phyloP scores from a whole-genome alignment of 768 basidiomycete genomes.

The Galerina marginata region DNA sequence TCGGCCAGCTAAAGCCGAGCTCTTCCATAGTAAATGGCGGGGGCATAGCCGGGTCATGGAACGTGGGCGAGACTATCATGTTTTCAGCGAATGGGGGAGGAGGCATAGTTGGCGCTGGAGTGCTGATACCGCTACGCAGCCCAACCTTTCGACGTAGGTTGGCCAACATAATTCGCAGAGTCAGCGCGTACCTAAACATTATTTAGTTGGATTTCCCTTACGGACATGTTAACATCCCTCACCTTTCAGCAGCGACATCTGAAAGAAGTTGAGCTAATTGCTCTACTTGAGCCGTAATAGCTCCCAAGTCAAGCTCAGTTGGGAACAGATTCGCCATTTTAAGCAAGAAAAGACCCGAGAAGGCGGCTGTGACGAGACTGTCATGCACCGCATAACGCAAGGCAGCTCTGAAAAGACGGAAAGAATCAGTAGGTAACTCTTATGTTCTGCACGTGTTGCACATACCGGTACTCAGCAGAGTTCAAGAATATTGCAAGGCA shows the following conservation, averaged over 20 bases:
- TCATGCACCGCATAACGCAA: conserved; percentile 93
- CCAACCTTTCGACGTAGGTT: conserved; percentile 90
- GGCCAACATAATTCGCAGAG: conserved; percentile 91
- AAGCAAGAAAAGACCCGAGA: conserved; percentile 88
- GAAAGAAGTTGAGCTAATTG: conserved; percentile 89
- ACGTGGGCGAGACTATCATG: conserved; percentile 62
- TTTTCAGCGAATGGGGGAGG: conserved; percentile 59
- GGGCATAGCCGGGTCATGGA: conserved; percentile 55
- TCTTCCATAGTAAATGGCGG: conserved; percentile 86
- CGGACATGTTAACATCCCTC: conserved; percentile 16
- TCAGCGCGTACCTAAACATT: conserved; percentile 77
- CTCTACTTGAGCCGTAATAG: conserved; percentile 84
- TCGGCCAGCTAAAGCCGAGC: conserved; percentile 78
- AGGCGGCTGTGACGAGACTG: conserved; percentile 88
- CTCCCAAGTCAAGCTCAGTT: conserved; percentile 75
- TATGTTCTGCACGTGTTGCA: conserved; percentile 2
- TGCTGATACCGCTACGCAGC: conserved; percentile 52
- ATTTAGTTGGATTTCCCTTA: neutral
- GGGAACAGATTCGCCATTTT: conserved; percentile 97
- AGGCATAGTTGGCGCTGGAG: conserved; percentile 55
- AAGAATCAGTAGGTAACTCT: conserved; percentile 7
- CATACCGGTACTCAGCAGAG: conserved; percentile 79
- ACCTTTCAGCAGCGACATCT: conserved; percentile 93
- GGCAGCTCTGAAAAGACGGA: conserved; percentile 62
- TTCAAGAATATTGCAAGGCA: conserved; percentile 86